Evolutionary conservation across 805 yeast species (phyloP).

Genomic region (Candida jianshihensis): DNA sequence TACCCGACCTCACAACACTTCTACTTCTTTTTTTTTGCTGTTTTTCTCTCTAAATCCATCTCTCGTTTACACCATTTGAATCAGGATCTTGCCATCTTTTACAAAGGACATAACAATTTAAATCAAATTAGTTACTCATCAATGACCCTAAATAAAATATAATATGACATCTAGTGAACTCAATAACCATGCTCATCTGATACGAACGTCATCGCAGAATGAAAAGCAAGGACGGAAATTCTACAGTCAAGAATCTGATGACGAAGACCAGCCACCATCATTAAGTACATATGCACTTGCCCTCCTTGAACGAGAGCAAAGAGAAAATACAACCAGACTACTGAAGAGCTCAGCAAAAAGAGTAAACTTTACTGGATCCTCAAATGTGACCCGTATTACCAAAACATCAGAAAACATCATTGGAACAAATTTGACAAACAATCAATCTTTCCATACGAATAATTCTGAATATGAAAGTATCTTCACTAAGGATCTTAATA

Average conservation of each 20-base stretch:
- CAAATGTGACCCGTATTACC: conserved; percentile 4
- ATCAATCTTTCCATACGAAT: conserved; percentile 12
- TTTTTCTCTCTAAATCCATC: too few relatives aligned
- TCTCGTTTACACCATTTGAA: too few relatives aligned
- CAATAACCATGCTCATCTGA: too few relatives aligned
- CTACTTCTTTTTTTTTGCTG: too few relatives aligned
- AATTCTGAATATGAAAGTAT: conserved; percentile 19
- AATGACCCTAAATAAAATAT: too few relatives aligned
- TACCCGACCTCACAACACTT: too few relatives aligned
- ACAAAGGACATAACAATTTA: too few relatives aligned
- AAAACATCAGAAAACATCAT: conserved; percentile 8
- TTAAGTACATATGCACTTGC: conserved; percentile 53
- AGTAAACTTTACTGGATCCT: conserved; percentile 19
- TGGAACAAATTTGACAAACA: conserved; percentile 6
- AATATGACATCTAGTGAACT: too few relatives aligned
- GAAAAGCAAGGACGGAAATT: not conserved
- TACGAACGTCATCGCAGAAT: too few relatives aligned
- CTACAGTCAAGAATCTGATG: conserved; percentile 21
- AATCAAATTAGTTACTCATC: too few relatives aligned
- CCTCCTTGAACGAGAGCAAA: conserved; percentile 32
- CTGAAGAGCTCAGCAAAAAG: conserved; percentile 11
- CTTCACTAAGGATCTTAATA: conserved; percentile 13
- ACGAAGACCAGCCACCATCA: conserved; percentile 51
- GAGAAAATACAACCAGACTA: conserved; percentile 7
- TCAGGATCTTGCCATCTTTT: too few relatives aligned